phyloP scores from a whole-genome alignment of 2,329 filamentous ascomycete genomes.

The Mollisiaceae sp. region DNA sequence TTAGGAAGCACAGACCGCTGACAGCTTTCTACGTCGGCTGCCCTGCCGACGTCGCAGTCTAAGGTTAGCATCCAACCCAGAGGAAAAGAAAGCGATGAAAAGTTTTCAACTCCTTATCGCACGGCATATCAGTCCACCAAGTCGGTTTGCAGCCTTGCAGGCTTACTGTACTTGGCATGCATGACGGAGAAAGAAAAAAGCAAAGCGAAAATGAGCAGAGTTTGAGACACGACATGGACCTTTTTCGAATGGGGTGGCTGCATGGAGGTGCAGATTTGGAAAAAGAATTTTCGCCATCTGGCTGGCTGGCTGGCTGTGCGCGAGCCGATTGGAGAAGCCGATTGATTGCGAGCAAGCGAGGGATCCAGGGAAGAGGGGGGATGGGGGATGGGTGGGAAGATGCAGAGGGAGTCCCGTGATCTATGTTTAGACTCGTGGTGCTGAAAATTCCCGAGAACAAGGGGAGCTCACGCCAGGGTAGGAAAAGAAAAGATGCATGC shows the following conservation, averaged over 20 bases:
- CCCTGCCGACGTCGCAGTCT: not conserved
- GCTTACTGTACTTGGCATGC: conserved; percentile 5
- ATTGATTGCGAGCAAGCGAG: too few species aligned
- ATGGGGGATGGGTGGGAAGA: not conserved
- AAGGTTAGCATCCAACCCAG: not conserved
- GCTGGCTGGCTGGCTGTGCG: not conserved
- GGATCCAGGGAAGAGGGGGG: not conserved
- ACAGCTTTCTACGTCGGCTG: not conserved
- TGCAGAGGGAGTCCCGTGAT: not conserved
- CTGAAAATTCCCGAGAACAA: not conserved
- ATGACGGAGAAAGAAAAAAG: not conserved
- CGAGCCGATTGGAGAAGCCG: not conserved
- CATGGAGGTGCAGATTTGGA: conserved; percentile 1
- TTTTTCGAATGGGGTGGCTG: not conserved
- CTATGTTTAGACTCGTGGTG: not conserved
- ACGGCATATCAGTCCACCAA: not conserved
- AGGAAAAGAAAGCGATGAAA: not conserved
- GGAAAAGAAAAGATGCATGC: not conserved
- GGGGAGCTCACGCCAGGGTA: not conserved
- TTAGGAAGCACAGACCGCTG: not conserved
- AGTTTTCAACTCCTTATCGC: not conserved
- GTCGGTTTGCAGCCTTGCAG: not conserved
- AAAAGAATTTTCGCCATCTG: not conserved
- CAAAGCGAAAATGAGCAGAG: not conserved
- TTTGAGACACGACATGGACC: not conserved